Evolutionary conservation across 495 filamentous ascomycete genomes (phyloP), one percentile per base, ranked within the genome.

Genomic region (Usnea hakonensis): DNA sequence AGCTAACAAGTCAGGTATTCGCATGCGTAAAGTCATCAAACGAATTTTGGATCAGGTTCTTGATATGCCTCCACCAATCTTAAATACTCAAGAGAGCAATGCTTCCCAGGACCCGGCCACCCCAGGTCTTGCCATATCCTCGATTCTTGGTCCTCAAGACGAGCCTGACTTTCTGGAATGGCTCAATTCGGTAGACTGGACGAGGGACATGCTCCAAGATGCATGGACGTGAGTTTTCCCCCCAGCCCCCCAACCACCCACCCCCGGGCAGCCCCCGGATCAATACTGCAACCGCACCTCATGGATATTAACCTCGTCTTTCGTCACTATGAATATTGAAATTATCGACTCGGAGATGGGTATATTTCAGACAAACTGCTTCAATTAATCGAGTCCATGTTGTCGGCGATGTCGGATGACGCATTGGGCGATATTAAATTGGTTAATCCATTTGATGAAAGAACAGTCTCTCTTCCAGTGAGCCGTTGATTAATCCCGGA

Each of bases 21-120:
- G 61, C 16, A 63, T 53, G 55, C 48, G 35, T 48, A 78, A 78
- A 65, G 76, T 75, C 26, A 63, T 79, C 23, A 76, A 75, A 23
- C 72, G 70, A 30, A 77, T 79, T 26, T 67, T 79, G 2, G 74
- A 79, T 48, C 73, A 74, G 56, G 63, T 77, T 10, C 68, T 78
- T 16, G 75, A 77, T 35, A 75, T 76, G 19, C 69, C 71, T 57
- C 73, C 73, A 9, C 55, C 46, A 16, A 41, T 1, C 21, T 37
- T 23, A 16, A 23, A 1, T 28, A 14, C 21, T 28, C 26, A 6
- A 8, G 55, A 53, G 3, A 17, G 43, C 9, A 35, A 41, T 35
- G 33, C 33, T 13, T 5, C 36, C 14, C 32, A 23, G 17, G 46
- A 54, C 48, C 17, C 26, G 23, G 55, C 21, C 17, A 26, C 26